These are phyloP conservation scores for Arthrobotrys megalospora DNA, from an alignment of 2,329 filamentous ascomycete genomes.

Conservation along the genomic window DNA sequence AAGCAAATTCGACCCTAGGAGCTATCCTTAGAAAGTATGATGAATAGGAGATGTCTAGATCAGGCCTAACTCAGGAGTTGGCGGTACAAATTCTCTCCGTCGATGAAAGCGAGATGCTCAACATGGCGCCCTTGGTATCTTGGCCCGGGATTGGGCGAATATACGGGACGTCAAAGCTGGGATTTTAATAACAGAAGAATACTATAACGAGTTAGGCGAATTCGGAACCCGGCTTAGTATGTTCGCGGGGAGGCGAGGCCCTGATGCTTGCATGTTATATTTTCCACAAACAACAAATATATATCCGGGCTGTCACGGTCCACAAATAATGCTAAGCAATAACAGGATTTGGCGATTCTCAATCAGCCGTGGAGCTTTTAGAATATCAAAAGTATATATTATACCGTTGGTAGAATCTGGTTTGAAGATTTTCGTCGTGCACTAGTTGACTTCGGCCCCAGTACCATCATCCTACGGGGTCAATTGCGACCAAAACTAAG, in stretches of 20 bases:
- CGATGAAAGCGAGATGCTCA: not conserved
- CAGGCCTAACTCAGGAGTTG: too few species aligned
- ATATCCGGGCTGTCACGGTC: conserved; percentile 1
- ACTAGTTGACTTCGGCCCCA: not conserved
- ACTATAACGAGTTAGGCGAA: not conserved
- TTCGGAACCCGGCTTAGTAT: not conserved
- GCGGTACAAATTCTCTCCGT: not conserved
- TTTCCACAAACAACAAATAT: not conserved
- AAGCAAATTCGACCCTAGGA: too few species aligned
- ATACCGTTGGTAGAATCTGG: too few species aligned
- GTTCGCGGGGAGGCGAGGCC: not conserved
- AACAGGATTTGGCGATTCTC: too few species aligned
- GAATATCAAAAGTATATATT: conserved; percentile 6
- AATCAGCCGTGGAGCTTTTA: too few species aligned
- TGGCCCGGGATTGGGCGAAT: not conserved
- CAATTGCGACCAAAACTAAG: not conserved
- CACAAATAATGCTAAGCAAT: too few species aligned
- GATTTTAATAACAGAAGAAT: not conserved
- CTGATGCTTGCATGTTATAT: not conserved
- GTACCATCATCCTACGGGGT: not conserved
- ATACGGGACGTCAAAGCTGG: not conserved
- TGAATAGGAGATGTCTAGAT: too few species aligned
- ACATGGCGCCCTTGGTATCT: conserved; percentile 1
- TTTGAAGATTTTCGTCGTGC: not conserved
- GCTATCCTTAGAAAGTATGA: too few species aligned